Base-by-base conservation (phyloP, 345 rosid genomes). In the Euphorbia lathyris region DNA sequence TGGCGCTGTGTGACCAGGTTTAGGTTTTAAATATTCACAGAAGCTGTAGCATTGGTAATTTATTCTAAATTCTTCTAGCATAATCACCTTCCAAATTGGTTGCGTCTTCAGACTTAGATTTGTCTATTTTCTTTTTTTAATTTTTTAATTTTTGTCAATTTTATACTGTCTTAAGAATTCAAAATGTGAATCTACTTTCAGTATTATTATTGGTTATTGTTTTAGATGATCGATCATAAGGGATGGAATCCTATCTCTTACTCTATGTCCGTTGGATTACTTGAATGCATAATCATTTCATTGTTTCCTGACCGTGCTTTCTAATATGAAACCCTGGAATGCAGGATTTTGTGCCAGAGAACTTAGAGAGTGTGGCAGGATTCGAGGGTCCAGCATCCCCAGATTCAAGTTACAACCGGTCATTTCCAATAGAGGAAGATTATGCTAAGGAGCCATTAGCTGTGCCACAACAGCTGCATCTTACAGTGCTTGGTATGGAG, bases 381-480 rank as follows among this genome's bases (percentile, higher is more conserved):
- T 92, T 95, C 47, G 93, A 88, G 81, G 86, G 82, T 22, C 97
- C 97, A 25, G 79, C 77, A 34, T 95, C 99, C 55, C 99, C 99
- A 65, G 90, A 84, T 53, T 82, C 85, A 32, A 84, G 86, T 74
- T 95, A 95, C 68, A 67, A 90, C 55, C 92, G 86, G 77, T 66
- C 76, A 36, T 77, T 85, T 53, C 96, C 89, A 3, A 22, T 83
- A 0, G 88, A 86, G 67, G 97, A 88, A 67, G 96, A 95, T 61
- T 92, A 83, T 66, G 83, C 87, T 0, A 95, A 95, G 84, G 99
- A 90, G 71, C 97, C 99, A 2, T 66, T 68, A 0, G 60, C 66
- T 3, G 88, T 86, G 66, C 99, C 99, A 52, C 76, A 91, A 11
- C 97, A 94, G 78, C 84, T 94, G 55, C 88, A 78, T 58, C 78